These are phyloP conservation scores for Metarhizium guizhouense DNA, from an alignment of 2,329 filamentous ascomycete species.

Conservation along the genomic window DNA sequence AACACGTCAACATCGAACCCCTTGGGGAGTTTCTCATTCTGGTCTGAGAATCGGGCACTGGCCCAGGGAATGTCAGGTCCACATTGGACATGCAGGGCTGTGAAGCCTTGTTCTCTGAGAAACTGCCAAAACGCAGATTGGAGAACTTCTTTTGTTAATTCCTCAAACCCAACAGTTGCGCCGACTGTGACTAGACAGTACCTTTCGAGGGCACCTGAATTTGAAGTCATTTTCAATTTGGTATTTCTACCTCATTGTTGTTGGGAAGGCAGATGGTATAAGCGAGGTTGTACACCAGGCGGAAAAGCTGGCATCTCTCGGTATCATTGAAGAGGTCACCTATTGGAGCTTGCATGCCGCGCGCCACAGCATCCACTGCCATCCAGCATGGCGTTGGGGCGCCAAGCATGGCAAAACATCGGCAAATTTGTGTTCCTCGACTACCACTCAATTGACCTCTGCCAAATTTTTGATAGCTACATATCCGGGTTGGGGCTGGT, in stretches of 20 bases:
- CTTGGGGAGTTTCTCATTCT: conserved; percentile 14
- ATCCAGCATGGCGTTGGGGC: background rate
- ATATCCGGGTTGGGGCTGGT: conserved; percentile 6
- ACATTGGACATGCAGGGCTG: conserved; percentile 69
- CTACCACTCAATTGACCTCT: background rate
- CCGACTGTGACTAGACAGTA: conserved; percentile 83
- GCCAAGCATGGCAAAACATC: conserved; percentile 1
- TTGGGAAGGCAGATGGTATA: background rate
- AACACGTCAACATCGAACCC: conserved; percentile 21
- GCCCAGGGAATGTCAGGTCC: conserved; percentile 52
- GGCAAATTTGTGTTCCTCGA: background rate
- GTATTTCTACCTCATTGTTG: background rate
- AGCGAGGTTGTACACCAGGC: background rate
- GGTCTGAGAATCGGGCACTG: conserved; percentile 11
- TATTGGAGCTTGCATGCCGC: background rate
- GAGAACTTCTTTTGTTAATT: conserved; percentile 60
- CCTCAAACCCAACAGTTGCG: conserved; percentile 75
- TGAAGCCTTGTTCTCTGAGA: conserved; percentile 54
- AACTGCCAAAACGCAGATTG: conserved; percentile 51
- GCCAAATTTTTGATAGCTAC: conserved; percentile 23
- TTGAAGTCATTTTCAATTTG: conserved; percentile 6
- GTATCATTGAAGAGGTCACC: background rate
- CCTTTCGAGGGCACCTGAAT: conserved; percentile 11
- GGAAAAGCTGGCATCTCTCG: background rate
- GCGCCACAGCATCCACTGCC: background rate